These are phyloP conservation scores for Solanum habrochaites DNA, from an alignment of 257 asterid species.

Conservation along the genomic window DNA sequence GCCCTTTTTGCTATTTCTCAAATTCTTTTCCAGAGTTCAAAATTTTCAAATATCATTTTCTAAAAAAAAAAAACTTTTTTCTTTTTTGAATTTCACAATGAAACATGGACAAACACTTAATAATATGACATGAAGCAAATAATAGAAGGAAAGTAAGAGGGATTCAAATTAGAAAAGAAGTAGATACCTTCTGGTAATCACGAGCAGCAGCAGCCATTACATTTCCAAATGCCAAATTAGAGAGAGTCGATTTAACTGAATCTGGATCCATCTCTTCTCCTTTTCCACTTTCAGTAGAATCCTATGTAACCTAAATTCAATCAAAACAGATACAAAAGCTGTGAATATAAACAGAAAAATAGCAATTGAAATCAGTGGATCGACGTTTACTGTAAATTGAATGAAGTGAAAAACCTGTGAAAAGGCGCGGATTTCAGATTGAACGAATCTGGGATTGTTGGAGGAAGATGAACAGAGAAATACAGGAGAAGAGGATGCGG, in stretches of 20 bases:
- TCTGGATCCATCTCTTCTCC: conserved; percentile 59
- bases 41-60: no score
- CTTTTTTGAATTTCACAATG: no score
- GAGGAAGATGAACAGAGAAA: not conserved
- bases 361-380: not conserved
- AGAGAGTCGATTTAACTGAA: conserved; percentile 79
- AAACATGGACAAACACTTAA: no score
- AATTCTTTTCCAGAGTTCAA: no score
- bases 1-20: no score
- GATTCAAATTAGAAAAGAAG: not conserved
- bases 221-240: conserved; percentile 83
- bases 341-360: not conserved
- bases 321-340: not conserved
- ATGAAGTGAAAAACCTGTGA: not conserved
- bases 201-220: conserved; percentile 99
- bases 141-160: not conserved
- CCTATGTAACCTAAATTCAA: not conserved
- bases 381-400: not conserved
- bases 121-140: not conserved
- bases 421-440: not conserved
- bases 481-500: not conserved
- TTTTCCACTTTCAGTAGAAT: not conserved
- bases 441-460: not conserved
- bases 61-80: no score
- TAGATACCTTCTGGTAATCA: conserved; percentile 78